Conservation (phyloP, 352 stramenopile genomes). For the Phytophthora cactorum region DNA sequence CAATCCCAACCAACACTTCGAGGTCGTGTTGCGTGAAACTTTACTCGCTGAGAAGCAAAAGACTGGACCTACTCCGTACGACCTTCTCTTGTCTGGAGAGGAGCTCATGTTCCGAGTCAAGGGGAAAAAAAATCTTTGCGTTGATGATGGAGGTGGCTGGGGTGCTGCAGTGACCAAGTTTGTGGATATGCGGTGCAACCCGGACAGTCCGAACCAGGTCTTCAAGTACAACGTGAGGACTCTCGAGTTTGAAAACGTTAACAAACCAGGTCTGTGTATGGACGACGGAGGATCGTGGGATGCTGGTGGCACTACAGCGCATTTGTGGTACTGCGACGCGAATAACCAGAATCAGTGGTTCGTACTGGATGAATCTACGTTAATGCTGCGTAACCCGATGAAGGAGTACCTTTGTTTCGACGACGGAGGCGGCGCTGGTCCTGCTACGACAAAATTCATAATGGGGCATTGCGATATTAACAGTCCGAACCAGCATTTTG, state of each 20-base stretch:
- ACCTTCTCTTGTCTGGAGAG: constrained; percentile 24
- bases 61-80: constrained; percentile 23
- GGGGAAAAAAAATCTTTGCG: constrained; percentile 37
- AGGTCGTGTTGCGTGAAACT: constrained; percentile 18
- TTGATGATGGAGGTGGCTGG: constrained; percentile 43
- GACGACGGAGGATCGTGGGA: constrained; percentile 19
- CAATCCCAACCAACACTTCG: constrained; percentile 38
- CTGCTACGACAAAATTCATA: constrained; percentile 15
- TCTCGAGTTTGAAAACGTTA: constrained; percentile 22
- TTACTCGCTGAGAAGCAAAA: constrained; percentile 18
- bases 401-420: constrained; percentile 46
- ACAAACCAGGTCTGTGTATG: constrained; percentile 27
- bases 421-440: constrained; percentile 24
- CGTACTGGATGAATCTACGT: constrained; percentile 30
- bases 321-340: constrained; percentile 27
- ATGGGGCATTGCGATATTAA: constrained; percentile 23
- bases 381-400: constrained; percentile 41
- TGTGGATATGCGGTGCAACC: constrained; percentile 26
- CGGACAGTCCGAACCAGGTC: constrained; percentile 27
- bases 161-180: constrained; percentile 27
- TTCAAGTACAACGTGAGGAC: constrained; percentile 24
- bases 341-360: constrained; percentile 38
- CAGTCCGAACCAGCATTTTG: constrained; percentile 32
- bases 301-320: constrained; percentile 13
- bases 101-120: constrained; percentile 32